Base-by-base conservation (phyloP, 2,329 filamentous ascomycete genomes). In the Aspergillus neotritici region DNA sequence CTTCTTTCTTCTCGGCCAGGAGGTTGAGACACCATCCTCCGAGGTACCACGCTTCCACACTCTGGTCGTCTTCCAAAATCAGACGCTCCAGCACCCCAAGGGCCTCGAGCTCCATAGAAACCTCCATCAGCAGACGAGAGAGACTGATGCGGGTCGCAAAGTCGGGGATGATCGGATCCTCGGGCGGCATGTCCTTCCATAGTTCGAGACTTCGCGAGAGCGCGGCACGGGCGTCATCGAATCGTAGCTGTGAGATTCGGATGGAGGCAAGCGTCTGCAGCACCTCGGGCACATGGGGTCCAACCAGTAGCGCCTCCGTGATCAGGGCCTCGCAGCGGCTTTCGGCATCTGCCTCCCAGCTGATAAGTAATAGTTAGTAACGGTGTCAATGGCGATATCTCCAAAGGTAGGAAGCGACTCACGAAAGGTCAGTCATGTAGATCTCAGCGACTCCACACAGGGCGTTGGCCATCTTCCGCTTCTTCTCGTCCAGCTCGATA, bases 391-490 rank as follows among this genome's bases (percentile, higher is more conserved):
- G 21, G 8, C 17, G 16, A 13, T 31, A 8, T 9, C 5, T 12
- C 2, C 34, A 21, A 13, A 12, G 41, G 11, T 4, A 11, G 14
- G 31, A 12, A 14, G 15, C 51, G 37, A 69, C 71, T 64, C 79
- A 93, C 58, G 86, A 93, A 56, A 97, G 71, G 71, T 98, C 93
- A 9, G 93, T 98, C 93, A 98, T 98, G 74, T 96, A 98, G 38
- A 98, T 88, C 71, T 98, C 93, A 5, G 87, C 83, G 48, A 97
- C 87, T 21, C 87, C 88, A 67, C 94, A 98, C 30, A 98, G 77
- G n/a, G 90, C 87, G 55, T 88, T 88, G 2, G 89, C 87, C 30
- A 97, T 75, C 67, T 93, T 93, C 52, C 76, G 75, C 64, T 84
- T 84, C 73, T 87, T 87, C 66, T 89, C 86, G 21, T 83, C 77